Conservation (phyloP, 2,329 filamentous ascomycete genomes). For the Thelonectria rubi region DNA sequence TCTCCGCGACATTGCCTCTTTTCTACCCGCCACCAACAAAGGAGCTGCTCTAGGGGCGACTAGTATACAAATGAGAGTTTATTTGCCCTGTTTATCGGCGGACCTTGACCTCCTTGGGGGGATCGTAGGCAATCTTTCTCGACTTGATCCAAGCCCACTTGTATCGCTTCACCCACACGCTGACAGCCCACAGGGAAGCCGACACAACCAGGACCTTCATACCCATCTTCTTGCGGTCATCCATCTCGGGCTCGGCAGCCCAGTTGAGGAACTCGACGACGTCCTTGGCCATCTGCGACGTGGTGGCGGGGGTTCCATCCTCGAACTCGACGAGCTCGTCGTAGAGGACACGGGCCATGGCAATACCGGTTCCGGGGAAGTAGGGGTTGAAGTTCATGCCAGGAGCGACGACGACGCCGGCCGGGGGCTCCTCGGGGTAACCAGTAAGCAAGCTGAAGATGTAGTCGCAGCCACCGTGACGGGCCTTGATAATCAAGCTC, state of each 20-base stretch:
- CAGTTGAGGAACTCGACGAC: conserved; percentile 99
- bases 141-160: conserved; percentile 98
- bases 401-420: conserved; percentile 82
- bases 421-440: conserved; percentile 95
- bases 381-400: conserved; percentile 99
- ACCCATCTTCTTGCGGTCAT: conserved; percentile 99
- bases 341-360: conserved; percentile 98
- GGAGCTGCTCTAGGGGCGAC: conserved; percentile 53
- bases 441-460: conserved; percentile 97
- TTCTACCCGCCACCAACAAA: conserved; percentile 56
- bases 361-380: conserved; percentile 98
- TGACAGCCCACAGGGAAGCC: conserved; percentile 81
- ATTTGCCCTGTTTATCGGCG: conserved; percentile 55
- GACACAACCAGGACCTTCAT: conserved; percentile 91
- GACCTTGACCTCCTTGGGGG: conserved; percentile 67
- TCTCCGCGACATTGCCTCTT: conserved; percentile 44
- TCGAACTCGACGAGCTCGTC: conserved; percentile 98
- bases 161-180: conserved; percentile 99
- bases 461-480: conserved; percentile 98
- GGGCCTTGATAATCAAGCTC: conserved; percentile 95
- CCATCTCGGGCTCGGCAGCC: conserved; percentile 98
- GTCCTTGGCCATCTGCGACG: conserved; percentile 99
- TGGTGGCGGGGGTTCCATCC: conserved; percentile 91
- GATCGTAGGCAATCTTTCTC: conserved; percentile 89
- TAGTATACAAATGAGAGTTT: conserved; percentile 53